phyloP scores from a whole-genome alignment of 2,329 filamentous ascomycete genomes.

The Bipolaris zeicola region DNA sequence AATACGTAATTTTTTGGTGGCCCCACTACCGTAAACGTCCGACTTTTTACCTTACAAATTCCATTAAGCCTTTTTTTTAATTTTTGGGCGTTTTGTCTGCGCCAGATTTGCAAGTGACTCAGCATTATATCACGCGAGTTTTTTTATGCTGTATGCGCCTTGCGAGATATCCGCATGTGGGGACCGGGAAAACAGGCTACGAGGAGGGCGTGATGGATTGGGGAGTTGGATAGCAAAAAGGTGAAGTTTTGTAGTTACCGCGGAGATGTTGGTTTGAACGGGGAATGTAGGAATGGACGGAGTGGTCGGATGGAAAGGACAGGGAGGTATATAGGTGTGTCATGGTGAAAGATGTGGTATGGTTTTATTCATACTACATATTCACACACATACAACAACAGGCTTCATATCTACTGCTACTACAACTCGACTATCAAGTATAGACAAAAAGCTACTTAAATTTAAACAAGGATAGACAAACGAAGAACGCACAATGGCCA shows the following conservation, averaged over 20 bases:
- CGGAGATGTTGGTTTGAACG: constrained; percentile 11
- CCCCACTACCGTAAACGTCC: too few relatives aligned
- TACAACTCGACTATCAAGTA: not conserved
- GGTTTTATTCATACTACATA: not conserved
- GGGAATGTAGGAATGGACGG: constrained; percentile 4
- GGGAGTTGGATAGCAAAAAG: not conserved
- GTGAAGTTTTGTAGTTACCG: not conserved
- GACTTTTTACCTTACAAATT: too few relatives aligned
- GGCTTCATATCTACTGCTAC: not conserved
- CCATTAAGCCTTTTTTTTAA: too few relatives aligned
- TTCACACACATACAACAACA: not conserved
- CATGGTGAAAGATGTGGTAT: not conserved
- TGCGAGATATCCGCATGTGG: not conserved
- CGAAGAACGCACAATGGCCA: constrained; percentile 24
- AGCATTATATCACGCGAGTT: not conserved
- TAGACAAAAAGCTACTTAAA: not conserved
- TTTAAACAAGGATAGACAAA: too few relatives aligned
- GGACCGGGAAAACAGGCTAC: not conserved
- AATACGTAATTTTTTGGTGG: too few relatives aligned
- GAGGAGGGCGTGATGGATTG: not conserved
- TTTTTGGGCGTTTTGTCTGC: too few relatives aligned
- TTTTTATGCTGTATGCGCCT: not conserved
- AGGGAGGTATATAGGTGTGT: not conserved
- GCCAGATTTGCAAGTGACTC: not conserved
- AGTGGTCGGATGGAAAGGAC: not conserved